Evolutionary conservation across 305 asterid species (phyloP).

Genomic region (Salvia sclarea): DNA sequence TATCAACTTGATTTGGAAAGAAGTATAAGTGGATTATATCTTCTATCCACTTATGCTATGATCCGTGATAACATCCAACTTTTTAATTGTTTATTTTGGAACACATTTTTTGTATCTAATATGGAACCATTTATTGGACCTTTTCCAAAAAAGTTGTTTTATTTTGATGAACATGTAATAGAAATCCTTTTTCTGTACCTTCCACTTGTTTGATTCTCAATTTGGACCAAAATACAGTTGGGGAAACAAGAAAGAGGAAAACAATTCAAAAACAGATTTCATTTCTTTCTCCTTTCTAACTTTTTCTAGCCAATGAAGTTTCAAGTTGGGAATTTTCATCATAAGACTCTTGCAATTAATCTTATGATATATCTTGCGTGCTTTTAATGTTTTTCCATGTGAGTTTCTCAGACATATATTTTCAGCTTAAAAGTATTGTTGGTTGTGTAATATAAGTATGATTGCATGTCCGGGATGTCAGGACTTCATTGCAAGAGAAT

Average conservation of each 20-base stretch:
- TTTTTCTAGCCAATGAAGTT: neutral
- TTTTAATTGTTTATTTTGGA: neutral
- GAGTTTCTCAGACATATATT: neutral
- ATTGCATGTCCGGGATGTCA: neutral
- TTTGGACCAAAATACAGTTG: conserved; percentile 9
- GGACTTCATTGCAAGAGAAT: conserved; percentile 19
- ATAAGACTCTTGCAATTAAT: neutral
- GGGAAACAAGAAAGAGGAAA: conserved; percentile 4
- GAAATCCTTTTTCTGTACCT: neutral
- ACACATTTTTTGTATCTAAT: neutral
- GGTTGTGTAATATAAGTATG: conserved; percentile 14
- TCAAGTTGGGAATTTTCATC: neutral
- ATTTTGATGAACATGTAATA: conserved; percentile 3
- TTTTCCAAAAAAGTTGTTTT: neutral
- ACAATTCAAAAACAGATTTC: neutral
- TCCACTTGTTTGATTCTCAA: neutral
- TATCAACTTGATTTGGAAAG: neutral
- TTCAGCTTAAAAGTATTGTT: neutral
- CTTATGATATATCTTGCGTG: neutral
- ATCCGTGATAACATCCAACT: no score
- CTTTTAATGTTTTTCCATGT: neutral
- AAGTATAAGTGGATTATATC: neutral
- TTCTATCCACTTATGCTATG: no score
- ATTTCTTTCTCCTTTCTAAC: neutral
- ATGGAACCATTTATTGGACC: conserved; percentile 4